Conservation (phyloP, 1,139 yeast species). For the Candida frijolesensis region DNA sequence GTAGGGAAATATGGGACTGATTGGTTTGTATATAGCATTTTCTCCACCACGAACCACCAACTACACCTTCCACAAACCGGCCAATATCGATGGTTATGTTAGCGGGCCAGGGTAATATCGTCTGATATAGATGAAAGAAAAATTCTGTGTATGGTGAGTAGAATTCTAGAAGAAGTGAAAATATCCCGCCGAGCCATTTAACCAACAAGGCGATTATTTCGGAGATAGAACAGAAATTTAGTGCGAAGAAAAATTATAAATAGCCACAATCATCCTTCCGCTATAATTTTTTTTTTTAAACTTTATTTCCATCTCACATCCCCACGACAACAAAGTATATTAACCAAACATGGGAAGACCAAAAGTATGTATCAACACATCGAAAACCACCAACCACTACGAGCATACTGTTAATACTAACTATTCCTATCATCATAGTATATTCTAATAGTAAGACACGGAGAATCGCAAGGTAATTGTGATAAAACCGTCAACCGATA, state of each 20-base stretch:
- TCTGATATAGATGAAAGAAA: not conserved
- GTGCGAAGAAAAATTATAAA: not conserved
- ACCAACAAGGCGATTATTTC: not conserved
- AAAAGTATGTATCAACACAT: conserved; percentile 1
- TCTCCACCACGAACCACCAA: too few relatives aligned
- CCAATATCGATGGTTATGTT: not conserved
- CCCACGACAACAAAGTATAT: not conserved
- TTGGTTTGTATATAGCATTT: too few relatives aligned
- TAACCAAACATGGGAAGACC: conserved; percentile 4
- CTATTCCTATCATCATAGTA: conserved; percentile 38
- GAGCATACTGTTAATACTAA: not conserved
- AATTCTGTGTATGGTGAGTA: too few relatives aligned
- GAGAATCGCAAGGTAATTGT: conserved; percentile 86
- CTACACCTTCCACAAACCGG: too few relatives aligned
- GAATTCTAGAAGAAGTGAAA: not conserved
- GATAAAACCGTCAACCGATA: conserved; percentile 77
- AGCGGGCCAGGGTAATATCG: not conserved
- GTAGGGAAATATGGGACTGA: too few relatives aligned
- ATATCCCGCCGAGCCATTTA: not conserved
- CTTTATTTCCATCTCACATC: not conserved
- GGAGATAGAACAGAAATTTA: not conserved
- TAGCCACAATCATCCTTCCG: not conserved
- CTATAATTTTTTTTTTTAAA: too few relatives aligned
- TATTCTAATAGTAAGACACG: conserved; percentile 81
- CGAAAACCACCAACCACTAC: not conserved